Conservation (phyloP, 257 asterid species). For the Ilex asprella region DNA sequence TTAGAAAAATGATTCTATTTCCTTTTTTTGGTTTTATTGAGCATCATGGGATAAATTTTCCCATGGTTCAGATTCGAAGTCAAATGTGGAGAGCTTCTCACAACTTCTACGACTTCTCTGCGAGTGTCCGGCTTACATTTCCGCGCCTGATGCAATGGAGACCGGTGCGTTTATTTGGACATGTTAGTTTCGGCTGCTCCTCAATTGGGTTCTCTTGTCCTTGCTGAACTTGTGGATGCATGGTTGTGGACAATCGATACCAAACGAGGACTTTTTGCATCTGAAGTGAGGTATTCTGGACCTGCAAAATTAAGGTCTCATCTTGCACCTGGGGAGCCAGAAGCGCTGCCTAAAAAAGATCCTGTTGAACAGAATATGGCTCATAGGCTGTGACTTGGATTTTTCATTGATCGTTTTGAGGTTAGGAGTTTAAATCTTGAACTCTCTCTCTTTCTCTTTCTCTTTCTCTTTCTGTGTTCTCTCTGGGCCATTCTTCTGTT, state of each 20-base stretch:
- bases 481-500: conserved; percentile 11
- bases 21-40: conserved; percentile 6
- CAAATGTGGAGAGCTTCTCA: conserved; percentile 78
- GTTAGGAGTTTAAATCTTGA: conserved; percentile 34
- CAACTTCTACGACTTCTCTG: conserved; percentile 98
- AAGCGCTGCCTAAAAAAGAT: conserved; percentile 65
- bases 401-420: conserved; percentile 92
- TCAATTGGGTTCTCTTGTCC: conserved; percentile 88
- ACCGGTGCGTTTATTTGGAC: conserved; percentile 97
- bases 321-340: conserved; percentile 95
- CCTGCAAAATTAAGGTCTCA: conserved; percentile 98
- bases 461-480: conserved; percentile 6
- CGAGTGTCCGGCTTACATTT: conserved; percentile 99
- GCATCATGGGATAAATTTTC: conserved; percentile 20
- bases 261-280: conserved; percentile 93
- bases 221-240: conserved; percentile 97
- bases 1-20: too few relatives aligned
- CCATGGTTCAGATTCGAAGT: conserved; percentile 73
- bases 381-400: conserved; percentile 97
- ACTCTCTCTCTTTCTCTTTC: conserved; percentile 12
- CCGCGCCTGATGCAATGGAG: conserved; percentile 88
- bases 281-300: conserved; percentile 67
- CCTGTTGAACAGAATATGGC: conserved; percentile 91
- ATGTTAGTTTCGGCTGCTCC: conserved; percentile 99
- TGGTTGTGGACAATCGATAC: conserved; percentile 99